phyloP scores from a whole-genome alignment of 2,329 filamentous ascomycete genomes.

The Nemania abortiva region DNA sequence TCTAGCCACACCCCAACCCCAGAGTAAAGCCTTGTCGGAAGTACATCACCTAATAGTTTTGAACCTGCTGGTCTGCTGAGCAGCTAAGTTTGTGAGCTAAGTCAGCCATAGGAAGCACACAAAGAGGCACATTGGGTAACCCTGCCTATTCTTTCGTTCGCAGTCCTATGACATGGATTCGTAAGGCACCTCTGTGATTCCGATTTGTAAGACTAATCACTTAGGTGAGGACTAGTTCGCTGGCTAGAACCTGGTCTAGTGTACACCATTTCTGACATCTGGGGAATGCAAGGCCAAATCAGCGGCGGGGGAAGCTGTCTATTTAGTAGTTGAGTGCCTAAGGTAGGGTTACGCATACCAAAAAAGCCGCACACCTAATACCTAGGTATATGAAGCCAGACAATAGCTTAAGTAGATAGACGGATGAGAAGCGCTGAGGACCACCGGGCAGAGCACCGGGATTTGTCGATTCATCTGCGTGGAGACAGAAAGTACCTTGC shows the following conservation, averaged over 20 bases:
- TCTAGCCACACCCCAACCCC: not conserved
- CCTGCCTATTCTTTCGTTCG: not conserved
- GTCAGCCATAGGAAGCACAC: not conserved
- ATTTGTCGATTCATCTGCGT: conserved; percentile 5
- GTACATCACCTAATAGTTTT: not conserved
- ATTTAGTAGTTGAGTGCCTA: not conserved
- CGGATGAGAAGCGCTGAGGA: conserved; percentile 1
- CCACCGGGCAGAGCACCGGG: not conserved
- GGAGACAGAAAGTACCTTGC: conserved; percentile 34
- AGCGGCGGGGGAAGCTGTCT: not conserved
- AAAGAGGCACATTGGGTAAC: not conserved
- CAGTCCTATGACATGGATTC: not conserved
- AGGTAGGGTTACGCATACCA: not conserved
- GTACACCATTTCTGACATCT: not conserved
- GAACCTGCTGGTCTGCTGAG: not conserved
- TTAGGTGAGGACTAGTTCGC: conserved; percentile 1
- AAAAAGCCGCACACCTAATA: not conserved
- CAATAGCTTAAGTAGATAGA: not conserved
- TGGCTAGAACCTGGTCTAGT: conserved; percentile 10
- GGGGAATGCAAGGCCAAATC: not conserved
- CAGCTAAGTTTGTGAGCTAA: not conserved
- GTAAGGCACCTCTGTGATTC: not conserved
- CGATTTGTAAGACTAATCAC: conserved; percentile 11
- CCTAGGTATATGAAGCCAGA: not conserved
- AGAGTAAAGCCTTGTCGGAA: not conserved